These are phyloP conservation scores for Metschnikowia cerradonensis DNA, from an alignment of 805 yeast species.

Conservation along the genomic window DNA sequence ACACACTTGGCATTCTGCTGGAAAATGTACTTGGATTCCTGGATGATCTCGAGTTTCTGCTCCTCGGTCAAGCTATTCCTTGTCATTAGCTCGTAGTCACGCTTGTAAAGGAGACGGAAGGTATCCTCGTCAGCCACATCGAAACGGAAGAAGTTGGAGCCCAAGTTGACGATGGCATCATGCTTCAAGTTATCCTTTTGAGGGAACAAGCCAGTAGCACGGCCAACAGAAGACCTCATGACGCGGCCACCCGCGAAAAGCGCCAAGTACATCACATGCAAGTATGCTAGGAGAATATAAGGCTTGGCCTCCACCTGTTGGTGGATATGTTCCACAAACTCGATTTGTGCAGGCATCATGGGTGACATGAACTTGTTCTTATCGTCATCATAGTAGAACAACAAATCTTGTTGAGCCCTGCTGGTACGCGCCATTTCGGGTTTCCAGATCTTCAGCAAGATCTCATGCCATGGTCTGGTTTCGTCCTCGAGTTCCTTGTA, in stretches of 20 bases:
- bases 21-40: conserved; percentile 64
- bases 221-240: conserved; percentile 61
- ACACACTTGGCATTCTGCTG: conserved; percentile 57
- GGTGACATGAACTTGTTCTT: conserved; percentile 55
- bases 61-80: conserved; percentile 64
- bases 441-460: conserved; percentile 60
- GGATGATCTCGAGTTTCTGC: conserved; percentile 66
- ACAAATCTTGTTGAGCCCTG: conserved; percentile 55
- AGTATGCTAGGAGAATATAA: conserved; percentile 67
- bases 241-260: conserved; percentile 83
- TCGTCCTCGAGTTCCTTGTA: conserved; percentile 39
- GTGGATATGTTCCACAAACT: conserved; percentile 57
- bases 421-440: conserved; percentile 65
- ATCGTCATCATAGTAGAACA: conserved; percentile 60
- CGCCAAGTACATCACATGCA: conserved; percentile 82
- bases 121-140: conserved; percentile 64
- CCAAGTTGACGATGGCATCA: conserved; percentile 56
- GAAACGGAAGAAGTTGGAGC: conserved; percentile 63
- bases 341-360: conserved; percentile 57
- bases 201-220: conserved; percentile 72
- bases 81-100: conserved; percentile 74
- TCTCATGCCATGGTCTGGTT: conserved; percentile 35
- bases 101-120: conserved; percentile 63
- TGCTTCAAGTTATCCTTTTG: conserved; percentile 62
- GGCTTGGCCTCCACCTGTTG: conserved; percentile 58